These are phyloP conservation scores for Chlorociboria aeruginascens DNA, from an alignment of 495 filamentous ascomycete species.

Conservation along the genomic window DNA sequence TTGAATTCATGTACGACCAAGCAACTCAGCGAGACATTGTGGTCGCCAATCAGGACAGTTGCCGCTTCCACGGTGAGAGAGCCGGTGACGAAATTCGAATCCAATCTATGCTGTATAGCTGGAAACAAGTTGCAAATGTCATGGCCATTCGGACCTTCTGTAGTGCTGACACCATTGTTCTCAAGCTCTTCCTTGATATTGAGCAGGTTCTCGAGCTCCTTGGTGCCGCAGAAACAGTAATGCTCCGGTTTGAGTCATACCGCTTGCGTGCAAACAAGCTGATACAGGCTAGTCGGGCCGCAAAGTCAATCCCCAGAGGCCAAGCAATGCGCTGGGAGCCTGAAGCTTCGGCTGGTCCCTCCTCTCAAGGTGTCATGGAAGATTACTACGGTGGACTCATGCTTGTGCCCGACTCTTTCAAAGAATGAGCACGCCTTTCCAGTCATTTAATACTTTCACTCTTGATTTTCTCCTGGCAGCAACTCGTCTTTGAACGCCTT, in stretches of 20 bases:
- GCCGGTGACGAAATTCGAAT: conserved; percentile 28
- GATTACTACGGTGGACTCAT: conserved; percentile 13
- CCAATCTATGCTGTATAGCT: conserved; percentile 36
- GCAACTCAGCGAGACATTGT: conserved; percentile 42
- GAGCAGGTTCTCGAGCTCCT: conserved; percentile 42
- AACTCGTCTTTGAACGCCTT: neutral
- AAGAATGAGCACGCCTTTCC: neutral
- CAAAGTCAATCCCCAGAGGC: neutral
- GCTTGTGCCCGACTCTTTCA: conserved; percentile 11
- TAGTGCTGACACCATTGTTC: conserved; percentile 38
- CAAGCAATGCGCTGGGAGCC: neutral
- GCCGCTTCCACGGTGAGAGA: conserved; percentile 35
- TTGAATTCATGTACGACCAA: conserved; percentile 47
- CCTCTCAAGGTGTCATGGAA: neutral
- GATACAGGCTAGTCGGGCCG: conserved; percentile 3
- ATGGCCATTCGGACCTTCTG: conserved; percentile 46
- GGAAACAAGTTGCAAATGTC: conserved; percentile 36
- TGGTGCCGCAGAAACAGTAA: conserved; percentile 22
- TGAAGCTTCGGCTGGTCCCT: neutral
- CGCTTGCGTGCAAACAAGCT: conserved; percentile 5
- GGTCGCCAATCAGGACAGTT: conserved; percentile 32
- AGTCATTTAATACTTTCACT: too few relatives aligned
- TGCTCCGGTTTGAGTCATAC: conserved; percentile 13
- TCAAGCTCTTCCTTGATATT: conserved; percentile 41
- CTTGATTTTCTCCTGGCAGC: neutral